These are phyloP conservation scores for Coemansia sp. DNA, from an alignment of 192 early-diverging fungal species.

Conservation along the genomic window DNA sequence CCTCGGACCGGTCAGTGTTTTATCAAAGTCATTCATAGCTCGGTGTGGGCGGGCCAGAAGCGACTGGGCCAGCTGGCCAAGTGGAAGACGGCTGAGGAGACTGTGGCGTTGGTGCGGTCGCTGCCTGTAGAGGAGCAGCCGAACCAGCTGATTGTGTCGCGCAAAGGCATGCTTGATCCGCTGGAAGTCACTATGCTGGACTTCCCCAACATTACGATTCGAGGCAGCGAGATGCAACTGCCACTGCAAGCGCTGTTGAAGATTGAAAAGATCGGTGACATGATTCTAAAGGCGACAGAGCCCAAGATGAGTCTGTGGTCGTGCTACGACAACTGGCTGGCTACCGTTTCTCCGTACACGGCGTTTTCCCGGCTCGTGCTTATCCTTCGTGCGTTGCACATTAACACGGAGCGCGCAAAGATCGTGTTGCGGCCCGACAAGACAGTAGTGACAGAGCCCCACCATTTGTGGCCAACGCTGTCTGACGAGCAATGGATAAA, in stretches of 20 bases:
- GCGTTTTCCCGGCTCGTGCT: constrained; percentile 97
- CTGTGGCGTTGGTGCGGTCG: constrained; percentile 97
- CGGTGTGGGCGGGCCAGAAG: constrained; percentile 99
- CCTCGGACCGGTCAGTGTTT: constrained; percentile 98
- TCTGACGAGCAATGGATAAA: constrained; percentile 97
- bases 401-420: constrained; percentile 98
- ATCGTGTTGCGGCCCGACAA: constrained; percentile 94
- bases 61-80: constrained; percentile 98
- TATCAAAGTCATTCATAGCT: constrained; percentile 99
- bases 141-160: constrained; percentile 98
- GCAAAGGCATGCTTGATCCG: constrained; percentile 99
- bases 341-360: constrained; percentile 92
- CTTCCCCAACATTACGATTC: constrained; percentile 99
- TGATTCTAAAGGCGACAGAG: constrained; percentile 97
- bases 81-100: constrained; percentile 99
- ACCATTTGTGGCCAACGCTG: constrained; percentile 98
- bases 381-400: constrained; percentile 94
- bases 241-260: constrained; percentile 98
- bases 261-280: constrained; percentile 97
- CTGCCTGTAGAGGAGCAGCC: constrained; percentile 99
- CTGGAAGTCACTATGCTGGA: constrained; percentile 87
- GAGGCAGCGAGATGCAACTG: constrained; percentile 94
- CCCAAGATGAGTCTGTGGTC: constrained; percentile 93
- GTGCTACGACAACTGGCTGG: constrained; percentile 97
- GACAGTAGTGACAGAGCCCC: constrained; percentile 86